Evolutionary conservation across 2,329 filamentous ascomycete genomes (phyloP), one percentile per base, ranked within the genome.

Genomic region (Madurella fahalii): DNA sequence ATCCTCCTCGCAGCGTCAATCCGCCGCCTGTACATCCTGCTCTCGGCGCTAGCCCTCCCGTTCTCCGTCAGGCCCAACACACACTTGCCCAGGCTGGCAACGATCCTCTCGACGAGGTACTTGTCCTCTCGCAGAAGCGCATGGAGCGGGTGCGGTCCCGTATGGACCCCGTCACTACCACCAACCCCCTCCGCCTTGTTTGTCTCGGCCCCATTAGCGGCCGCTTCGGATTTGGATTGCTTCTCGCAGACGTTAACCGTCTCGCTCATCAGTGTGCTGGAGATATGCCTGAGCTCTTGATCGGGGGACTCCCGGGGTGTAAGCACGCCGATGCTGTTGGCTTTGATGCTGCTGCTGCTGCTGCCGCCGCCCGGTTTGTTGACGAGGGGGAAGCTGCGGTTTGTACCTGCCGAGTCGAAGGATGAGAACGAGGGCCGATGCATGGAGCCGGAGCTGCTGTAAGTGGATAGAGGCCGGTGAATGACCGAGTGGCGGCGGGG

Each of bases 1-100:
- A 89, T 80, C 50, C 82, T 78, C 56, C 85, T 83, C 5, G 90
- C 91, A 50, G 84, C 82, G 61, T 95, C 89, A 48, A 96, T 78
- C 61, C 87, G 79, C 59, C 87, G 76, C 56, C 90, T 77, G 69
- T 88, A 84, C 56, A 86, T 76, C 52, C 84, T 77, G 47, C 78
- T 80, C 61, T 89, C 81, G 57, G 81, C 71, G 62, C 77, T 77
- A 54, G 79, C 71, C 60, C 72, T 72, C 60, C 81, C 74, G 49
- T 76, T 70, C 70, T 87, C 76, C 54, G 79, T 75, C 58, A 86
- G 63, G 31, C 77, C 80, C 9, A 85, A 67, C 1, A 86, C 81
- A 55, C 83, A 86, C 60, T 77, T 76, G 13, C 83, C 82, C 0
- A 86, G 70, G 59, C 77, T 80, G 1, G 77, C 81, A 20, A 86